These are phyloP conservation scores for Casaregolazyma lundiana DNA, from an alignment of 1,139 yeast genomes.

Conservation along the genomic window DNA sequence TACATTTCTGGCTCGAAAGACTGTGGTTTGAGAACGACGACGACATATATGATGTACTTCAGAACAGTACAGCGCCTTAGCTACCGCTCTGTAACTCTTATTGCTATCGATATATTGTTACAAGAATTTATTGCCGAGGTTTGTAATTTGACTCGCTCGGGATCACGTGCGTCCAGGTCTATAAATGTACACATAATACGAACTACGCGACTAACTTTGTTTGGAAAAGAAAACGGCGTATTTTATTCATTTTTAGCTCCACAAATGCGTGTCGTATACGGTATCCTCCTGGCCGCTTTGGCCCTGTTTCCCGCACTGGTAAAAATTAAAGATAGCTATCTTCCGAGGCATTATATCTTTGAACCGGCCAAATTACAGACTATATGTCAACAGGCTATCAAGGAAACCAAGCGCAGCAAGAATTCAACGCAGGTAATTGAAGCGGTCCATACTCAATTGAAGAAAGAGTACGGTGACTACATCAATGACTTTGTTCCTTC, in stretches of 20 bases:
- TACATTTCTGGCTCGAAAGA: slow-evolving; percentile 3
- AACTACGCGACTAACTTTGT: neutral
- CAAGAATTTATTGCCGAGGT: too few species aligned
- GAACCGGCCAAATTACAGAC: slow-evolving; percentile 45
- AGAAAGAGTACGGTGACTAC: slow-evolving; percentile 60
- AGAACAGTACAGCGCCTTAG: neutral
- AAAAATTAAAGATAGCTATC: slow-evolving; percentile 22
- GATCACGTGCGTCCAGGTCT: neutral
- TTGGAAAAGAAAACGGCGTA: neutral
- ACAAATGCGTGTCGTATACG: neutral
- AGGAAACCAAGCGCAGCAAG: slow-evolving; percentile 48
- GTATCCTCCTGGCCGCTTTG: slow-evolving; percentile 1
- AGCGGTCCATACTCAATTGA: slow-evolving; percentile 56
- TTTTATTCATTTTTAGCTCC: neutral
- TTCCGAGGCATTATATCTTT: slow-evolving; percentile 63
- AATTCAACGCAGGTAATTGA: slow-evolving; percentile 58
- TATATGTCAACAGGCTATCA: slow-evolving; percentile 45
- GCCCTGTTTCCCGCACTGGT: slow-evolving; percentile 17
- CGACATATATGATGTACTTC: neutral
- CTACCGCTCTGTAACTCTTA: neutral
- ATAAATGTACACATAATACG: too few species aligned
- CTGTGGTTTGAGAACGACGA: neutral
- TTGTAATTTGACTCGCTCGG: too few species aligned
- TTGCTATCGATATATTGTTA: neutral
- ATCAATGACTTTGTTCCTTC: slow-evolving; percentile 67